Evolutionary conservation across 305 asterid species (phyloP).

Genomic region (Fraxinus albicans): DNA sequence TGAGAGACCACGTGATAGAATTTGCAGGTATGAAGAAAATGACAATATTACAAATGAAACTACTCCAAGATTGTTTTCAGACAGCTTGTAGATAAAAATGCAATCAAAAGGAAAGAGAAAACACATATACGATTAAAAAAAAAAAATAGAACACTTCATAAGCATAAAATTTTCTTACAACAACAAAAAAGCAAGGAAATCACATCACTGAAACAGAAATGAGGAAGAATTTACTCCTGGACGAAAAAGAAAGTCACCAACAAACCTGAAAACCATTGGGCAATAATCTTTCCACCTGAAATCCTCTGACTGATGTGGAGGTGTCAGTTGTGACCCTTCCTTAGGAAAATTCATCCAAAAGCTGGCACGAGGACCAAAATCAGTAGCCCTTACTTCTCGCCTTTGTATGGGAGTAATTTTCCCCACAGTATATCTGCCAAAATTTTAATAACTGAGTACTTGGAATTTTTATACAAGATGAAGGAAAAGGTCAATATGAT

Average conservation of each 20-base stretch:
- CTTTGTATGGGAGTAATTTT: constrained; percentile 92
- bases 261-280: constrained; percentile 99
- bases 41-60: constrained; percentile 4
- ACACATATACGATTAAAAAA: not conserved
- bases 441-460: constrained; percentile 23
- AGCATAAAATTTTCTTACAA: not conserved
- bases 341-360: constrained; percentile 95
- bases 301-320: constrained; percentile 92
- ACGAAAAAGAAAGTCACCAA: constrained; percentile 15
- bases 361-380: constrained; percentile 88
- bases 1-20: not conserved
- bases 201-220: not conserved
- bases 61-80: not conserved
- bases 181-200: not conserved
- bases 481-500: constrained; percentile 2
- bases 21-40: not conserved
- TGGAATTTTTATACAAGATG: constrained; percentile 6
- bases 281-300: constrained; percentile 99
- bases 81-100: not conserved
- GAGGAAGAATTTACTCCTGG: not conserved
- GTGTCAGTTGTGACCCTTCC: constrained; percentile 88
- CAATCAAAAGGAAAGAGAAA: not conserved
- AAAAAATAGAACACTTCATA: not conserved
- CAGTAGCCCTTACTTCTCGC: constrained; percentile 82
- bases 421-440: constrained; percentile 90